Evolutionary conservation across 2,329 filamentous ascomycete genomes (phyloP).

Genomic region (Xylaria sp.): DNA sequence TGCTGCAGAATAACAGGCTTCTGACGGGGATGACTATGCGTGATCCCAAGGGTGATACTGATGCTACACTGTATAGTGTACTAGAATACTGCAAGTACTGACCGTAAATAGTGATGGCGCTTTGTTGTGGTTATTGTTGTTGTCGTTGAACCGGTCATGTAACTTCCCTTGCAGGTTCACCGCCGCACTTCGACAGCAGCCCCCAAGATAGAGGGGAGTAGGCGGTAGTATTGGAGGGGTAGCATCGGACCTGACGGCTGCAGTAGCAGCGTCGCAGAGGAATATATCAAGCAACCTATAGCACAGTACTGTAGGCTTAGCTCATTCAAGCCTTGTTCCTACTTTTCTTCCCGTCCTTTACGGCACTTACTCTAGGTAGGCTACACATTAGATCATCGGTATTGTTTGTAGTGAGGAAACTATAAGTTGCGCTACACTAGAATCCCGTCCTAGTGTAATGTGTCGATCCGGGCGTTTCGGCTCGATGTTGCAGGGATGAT

Average conservation of each 20-base stretch:
- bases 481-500: conserved; percentile 15
- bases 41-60: background rate
- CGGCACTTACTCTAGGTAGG: background rate
- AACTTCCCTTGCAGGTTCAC: background rate
- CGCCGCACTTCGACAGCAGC: background rate
- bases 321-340: conserved; percentile 14
- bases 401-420: background rate
- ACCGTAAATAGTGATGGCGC: too few relatives aligned
- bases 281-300: background rate
- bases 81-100: background rate
- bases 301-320: background rate
- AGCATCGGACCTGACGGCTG: background rate
- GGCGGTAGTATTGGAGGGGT: conserved; percentile 13
- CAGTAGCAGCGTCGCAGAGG: conserved; percentile 3
- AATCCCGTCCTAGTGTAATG: conserved; percentile 9
- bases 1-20: background rate
- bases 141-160: background rate
- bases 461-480: conserved; percentile 37
- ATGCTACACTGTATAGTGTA: background rate
- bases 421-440: conserved; percentile 6
- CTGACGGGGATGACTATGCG: background rate
- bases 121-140: background rate
- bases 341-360: background rate
- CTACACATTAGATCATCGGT: background rate
- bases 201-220: conserved; percentile 14